Evolutionary conservation across 495 filamentous ascomycete species (phyloP), one percentile per base, ranked within the genome.

Genomic region (Chaetomidium leptoderma): DNA sequence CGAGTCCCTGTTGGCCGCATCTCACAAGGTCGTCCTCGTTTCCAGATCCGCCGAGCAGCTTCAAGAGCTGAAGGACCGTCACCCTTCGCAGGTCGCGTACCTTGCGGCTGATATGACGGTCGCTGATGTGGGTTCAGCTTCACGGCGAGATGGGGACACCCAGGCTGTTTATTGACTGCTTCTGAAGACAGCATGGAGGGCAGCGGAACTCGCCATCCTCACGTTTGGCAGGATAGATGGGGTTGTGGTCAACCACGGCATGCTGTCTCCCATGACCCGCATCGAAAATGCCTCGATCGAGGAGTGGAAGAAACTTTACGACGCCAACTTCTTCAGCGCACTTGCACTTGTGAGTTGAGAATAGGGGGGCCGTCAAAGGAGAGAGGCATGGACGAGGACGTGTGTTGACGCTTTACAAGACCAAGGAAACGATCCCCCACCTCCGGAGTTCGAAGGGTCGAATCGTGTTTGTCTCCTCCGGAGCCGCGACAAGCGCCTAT

Each of bases 171-270:
- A 48, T 26, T 37, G 40, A 30, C 53, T 7, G 9, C 11, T 23
- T 9, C 6, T 10, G 5, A 19, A 82, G 80, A 75, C 88, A 30
- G 83, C 81, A 2, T 69, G 78, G 14, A 79, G 80, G 66, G 82
- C 82, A 2, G 82, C 88, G 11, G 78, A 87, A 3, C 73, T 83
- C 7, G 83, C 91, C 0, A 49, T 87, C 6, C 73, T 79, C 29
- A 67, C 75, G 0, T 97, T 90, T 65, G 83, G 84, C n/a, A 75
- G 72, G 29, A 72, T 97, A 7, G 91, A 98, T 66, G 86, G 86
- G 0, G 66, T 98, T 42, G 83, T 97, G 19, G 72, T 98, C 39
- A 97, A 97, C 67, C 93, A 98, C 68, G 91, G 90, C 4, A 78
- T 86, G 8, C 70, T 98, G 35, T 80, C 83, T 19, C 90, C 91